These are phyloP conservation scores for Aspergillus ostianus DNA, from an alignment of 495 filamentous ascomycete species.

Conservation along the genomic window DNA sequence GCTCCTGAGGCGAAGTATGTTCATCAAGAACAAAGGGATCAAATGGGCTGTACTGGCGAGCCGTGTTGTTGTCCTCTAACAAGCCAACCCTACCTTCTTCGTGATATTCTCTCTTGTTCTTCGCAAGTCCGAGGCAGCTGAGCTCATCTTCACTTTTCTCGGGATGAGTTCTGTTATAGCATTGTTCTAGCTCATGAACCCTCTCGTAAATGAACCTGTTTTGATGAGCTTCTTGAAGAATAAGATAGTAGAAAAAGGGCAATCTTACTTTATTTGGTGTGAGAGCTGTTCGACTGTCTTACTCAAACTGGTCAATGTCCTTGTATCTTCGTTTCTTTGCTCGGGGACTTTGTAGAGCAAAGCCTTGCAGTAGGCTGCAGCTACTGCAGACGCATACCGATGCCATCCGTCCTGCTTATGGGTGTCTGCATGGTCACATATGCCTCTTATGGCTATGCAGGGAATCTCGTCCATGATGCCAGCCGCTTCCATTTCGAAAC, in stretches of 20 bases:
- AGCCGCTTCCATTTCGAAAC: constrained; percentile 3
- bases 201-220: not conserved
- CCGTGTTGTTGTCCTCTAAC: not conserved
- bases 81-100: not conserved
- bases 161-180: not conserved
- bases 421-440: constrained; percentile 28
- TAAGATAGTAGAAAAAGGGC: not conserved
- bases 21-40: no score
- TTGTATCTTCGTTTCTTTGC: not conserved
- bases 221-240: no score
- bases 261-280: not conserved
- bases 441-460: constrained; percentile 25
- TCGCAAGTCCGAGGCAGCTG: not conserved
- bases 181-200: not conserved
- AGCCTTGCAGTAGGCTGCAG: constrained; percentile 23
- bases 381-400: constrained; percentile 24
- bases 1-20: not conserved
- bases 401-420: constrained; percentile 30
- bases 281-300: not conserved
- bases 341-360: constrained; percentile 5
- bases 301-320: not conserved
- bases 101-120: not conserved
- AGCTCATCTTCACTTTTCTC: not conserved
- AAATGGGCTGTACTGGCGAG: not conserved
- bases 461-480: constrained; percentile 11